phyloP scores from a whole-genome alignment of 306 rosid genomes.

The Mucuna pruriens region DNA sequence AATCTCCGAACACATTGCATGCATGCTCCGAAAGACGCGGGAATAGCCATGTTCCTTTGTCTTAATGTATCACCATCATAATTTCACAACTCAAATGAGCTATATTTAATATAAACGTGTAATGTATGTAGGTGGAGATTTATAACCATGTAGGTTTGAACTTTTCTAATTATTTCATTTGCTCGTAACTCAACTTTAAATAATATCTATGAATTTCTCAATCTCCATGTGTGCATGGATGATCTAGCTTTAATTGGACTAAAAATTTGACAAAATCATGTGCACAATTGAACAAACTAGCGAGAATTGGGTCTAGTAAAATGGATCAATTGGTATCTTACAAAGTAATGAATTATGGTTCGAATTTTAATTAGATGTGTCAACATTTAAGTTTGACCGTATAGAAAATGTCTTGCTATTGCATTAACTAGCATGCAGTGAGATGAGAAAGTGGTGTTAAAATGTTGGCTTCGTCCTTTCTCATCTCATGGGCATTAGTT shows the following conservation, averaged over 20 bases:
- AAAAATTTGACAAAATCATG: not conserved
- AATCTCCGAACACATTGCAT: slow-evolving; percentile 38
- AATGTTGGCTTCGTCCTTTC: not conserved
- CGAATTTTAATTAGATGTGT: too few species aligned
- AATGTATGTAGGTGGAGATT: not conserved
- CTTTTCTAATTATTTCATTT: not conserved
- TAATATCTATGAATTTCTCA: not conserved
- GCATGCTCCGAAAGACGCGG: slow-evolving; percentile 29
- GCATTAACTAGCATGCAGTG: too few species aligned
- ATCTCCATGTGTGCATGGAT: not conserved
- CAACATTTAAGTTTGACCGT: too few species aligned
- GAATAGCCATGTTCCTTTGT: slow-evolving; percentile 40
- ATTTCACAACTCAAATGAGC: not conserved
- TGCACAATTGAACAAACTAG: not conserved
- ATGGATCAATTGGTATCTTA: not conserved
- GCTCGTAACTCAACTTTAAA: not conserved
- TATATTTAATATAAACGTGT: not conserved
- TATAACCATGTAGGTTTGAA: not conserved
- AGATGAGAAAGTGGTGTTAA: not conserved
- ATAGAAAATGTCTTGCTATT: too few species aligned
- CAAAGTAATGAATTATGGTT: not conserved
- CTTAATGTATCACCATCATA: slow-evolving; percentile 15
- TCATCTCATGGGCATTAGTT: not conserved
- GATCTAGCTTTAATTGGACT: not conserved
- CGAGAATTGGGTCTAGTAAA: not conserved